Evolutionary conservation across 306 rosid species (phyloP).

Genomic region (cucumber (Cucumis sativus)): DNA sequence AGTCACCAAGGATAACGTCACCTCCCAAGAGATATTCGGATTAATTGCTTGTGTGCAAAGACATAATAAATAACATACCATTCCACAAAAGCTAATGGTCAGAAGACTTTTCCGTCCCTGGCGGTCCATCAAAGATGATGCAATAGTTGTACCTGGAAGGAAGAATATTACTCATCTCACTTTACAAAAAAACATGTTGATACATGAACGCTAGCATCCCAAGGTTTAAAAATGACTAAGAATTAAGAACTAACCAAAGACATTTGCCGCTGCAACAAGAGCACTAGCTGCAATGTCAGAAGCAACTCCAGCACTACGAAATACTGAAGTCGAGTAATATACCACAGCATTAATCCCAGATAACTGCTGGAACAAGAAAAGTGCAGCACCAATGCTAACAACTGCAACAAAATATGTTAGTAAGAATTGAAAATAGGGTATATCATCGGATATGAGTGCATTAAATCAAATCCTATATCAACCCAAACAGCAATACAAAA

Average conservation of each 20-base stretch:
- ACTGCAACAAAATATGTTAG: constrained; percentile 40
- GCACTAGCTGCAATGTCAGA: constrained; percentile 99
- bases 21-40: not conserved
- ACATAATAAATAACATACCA: constrained; percentile 32
- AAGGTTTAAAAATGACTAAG: not conserved
- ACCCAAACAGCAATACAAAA: not conserved
- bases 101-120: constrained; percentile 90
- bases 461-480: not conserved
- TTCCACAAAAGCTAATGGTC: constrained; percentile 73
- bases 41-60: not conserved
- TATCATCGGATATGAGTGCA: not conserved
- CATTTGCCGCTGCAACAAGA: constrained; percentile 89
- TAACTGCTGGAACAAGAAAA: constrained; percentile 85
- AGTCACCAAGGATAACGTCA: not conserved
- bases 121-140: constrained; percentile 85
- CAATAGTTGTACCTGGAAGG: constrained; percentile 62
- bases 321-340: constrained; percentile 85
- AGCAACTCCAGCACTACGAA: constrained; percentile 84
- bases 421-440: not conserved
- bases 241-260: constrained; percentile 64
- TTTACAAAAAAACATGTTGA: not conserved
- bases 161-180: constrained; percentile 9
- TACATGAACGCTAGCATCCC: constrained; percentile 4
- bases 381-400: constrained; percentile 79
- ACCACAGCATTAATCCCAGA: constrained; percentile 96